These are phyloP conservation scores for Claviceps sp. DNA, from an alignment of 2,329 filamentous ascomycete genomes.

Conservation along the genomic window DNA sequence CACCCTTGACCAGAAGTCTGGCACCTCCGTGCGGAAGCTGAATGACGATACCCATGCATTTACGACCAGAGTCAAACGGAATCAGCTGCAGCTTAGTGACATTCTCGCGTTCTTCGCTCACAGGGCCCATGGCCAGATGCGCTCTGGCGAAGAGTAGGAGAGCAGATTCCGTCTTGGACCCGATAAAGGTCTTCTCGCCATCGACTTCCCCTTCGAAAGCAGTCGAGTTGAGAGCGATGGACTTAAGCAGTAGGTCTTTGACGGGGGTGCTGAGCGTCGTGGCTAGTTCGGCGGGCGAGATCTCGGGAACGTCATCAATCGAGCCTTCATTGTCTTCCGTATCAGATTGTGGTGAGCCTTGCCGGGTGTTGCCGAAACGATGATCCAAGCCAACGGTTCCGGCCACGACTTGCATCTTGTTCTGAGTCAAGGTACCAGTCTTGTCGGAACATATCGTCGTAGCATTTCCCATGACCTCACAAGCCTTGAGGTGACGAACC, in stretches of 20 bases:
- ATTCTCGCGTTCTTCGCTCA: constrained; percentile 50
- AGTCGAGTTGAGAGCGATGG: constrained; percentile 55
- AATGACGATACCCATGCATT: constrained; percentile 54
- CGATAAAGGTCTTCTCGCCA: constrained; percentile 52
- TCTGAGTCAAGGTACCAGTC: constrained; percentile 53
- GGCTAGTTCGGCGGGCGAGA: constrained; percentile 32
- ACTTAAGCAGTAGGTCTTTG: constrained; percentile 43
- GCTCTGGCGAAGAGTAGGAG: constrained; percentile 56
- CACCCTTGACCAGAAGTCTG: constrained; percentile 49
- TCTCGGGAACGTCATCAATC: constrained; percentile 21
- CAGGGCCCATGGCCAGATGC: constrained; percentile 51
- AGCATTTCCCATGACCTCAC: constrained; percentile 71
- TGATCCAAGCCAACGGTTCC: constrained; percentile 43
- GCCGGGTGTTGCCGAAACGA: constrained; percentile 34
- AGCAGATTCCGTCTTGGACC: constrained; percentile 67
- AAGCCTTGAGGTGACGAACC: constrained; percentile 62
- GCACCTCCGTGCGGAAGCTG: constrained; percentile 36
- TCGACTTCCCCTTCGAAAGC: constrained; percentile 66
- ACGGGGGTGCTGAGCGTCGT: constrained; percentile 31
- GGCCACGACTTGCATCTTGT: constrained; percentile 55
- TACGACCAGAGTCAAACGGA: constrained; percentile 63
- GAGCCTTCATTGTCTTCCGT: constrained; percentile 12
- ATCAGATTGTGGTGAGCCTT: constrained; percentile 12
- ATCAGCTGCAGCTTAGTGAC: constrained; percentile 50
- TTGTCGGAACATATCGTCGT: constrained; percentile 59